Conservation (phyloP, 805 yeast species). For the Tetrapisispora iriomotensis region DNA sequence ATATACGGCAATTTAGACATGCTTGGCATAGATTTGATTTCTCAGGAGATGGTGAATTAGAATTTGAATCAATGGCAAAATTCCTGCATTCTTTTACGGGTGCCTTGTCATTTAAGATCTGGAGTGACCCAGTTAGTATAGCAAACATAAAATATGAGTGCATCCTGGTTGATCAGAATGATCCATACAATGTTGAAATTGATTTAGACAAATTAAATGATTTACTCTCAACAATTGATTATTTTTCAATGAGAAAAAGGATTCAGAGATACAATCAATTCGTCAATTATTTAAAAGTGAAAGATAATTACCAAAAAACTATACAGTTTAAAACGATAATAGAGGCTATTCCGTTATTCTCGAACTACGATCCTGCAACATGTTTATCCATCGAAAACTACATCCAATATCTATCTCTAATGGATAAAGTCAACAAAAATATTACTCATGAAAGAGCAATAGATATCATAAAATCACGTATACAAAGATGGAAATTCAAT, state of each 20-base stretch:
- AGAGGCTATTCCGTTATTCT: not conserved
- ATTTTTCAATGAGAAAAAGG: not conserved
- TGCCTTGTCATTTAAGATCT: not conserved
- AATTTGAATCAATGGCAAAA: not conserved
- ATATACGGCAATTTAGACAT: not conserved
- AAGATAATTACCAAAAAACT: not conserved
- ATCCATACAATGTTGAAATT: conserved; percentile 1
- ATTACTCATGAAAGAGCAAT: not conserved
- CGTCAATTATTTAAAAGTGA: not conserved
- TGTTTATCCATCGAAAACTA: conserved; percentile 1
- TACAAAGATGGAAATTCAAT: conserved; percentile 2
- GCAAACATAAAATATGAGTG: not conserved
- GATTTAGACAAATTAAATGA: not conserved
- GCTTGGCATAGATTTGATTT: not conserved
- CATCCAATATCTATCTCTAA: not conserved
- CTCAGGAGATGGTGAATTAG: not conserved
- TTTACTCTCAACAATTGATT: not conserved
- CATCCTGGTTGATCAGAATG: not conserved
- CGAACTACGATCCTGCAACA: not conserved
- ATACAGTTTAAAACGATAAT: not conserved
- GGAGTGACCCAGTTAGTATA: not conserved
- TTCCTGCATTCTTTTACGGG: conserved; percentile 3
- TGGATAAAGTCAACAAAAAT: not conserved
- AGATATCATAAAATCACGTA: not conserved
- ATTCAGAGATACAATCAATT: not conserved